Evolutionary conservation across 2,329 filamentous ascomycete species (phyloP), one percentile per base, ranked within the genome.

Genomic region (Fusarium begoniae): DNA sequence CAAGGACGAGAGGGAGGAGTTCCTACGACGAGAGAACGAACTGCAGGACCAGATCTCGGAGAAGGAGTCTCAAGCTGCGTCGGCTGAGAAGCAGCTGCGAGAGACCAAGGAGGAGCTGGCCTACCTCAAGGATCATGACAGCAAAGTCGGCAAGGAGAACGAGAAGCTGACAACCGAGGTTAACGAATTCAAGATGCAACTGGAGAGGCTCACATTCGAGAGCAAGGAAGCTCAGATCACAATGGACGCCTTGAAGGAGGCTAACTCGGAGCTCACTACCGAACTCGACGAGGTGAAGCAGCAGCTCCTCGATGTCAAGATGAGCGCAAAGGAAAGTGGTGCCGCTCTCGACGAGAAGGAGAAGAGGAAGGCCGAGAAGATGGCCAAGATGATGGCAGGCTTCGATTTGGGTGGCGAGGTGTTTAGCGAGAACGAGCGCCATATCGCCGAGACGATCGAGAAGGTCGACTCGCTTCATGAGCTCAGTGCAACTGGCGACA

Each of bases 341-440:
- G 95, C 95, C 14, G 92, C 94, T 22, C 86, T 97, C 26, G 96
- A 98, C 77, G 96, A 98, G 84, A 99, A 99, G 88, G 97, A 98
- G 84, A 96, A 95, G 87, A 95, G 95, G 86, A 99, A 99, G 88
- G 94, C 95, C 2, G 96, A 99, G 85, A 96, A 97, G 84, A 99
- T 99, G 96, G 96, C 96, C 48, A 94, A 98, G 88, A 99, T 99
- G 96, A 98, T 99, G 96, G 96, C 96, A 67, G 95, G 96, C 8
- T 98, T 99, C 79, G 96, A 99, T 79, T 90, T 99, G 40, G 96
- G 95, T 50, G 92, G 93, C 55, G 95, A 98, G 66, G 92, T 97
- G 38, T 97, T 98, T 82, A 98, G 95, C 76, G 93, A 96, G 66
- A 98, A 98, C 77, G 96, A 99, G 83, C 90, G 92, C 73, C 92